Percentiles rank a stretch among this genome's conserved stretches.
Evolutionary conservation across 257 asterid species (phyloP).

Genomic region (Plantago elongata): DNA sequence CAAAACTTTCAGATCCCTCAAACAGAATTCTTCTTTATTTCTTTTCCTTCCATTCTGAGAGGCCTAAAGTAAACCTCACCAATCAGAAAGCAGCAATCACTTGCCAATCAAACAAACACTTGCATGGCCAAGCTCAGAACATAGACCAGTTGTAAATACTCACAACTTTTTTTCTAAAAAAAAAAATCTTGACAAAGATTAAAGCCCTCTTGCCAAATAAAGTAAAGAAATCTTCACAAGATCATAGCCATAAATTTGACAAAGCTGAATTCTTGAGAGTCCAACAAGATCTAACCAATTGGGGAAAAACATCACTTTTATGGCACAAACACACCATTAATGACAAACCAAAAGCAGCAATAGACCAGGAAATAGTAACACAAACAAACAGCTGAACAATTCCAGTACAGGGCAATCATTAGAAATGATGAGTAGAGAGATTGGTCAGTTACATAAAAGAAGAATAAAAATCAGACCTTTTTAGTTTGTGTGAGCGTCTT

Average conservation of each 20-base stretch:
- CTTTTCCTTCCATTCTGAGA: too few relatives aligned
- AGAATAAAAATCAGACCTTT: slow-evolving; percentile 10
- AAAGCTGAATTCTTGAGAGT: background rate
- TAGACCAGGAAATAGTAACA: background rate
- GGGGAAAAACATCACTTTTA: slow-evolving; percentile 10
- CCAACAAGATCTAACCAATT: slow-evolving; percentile 5
- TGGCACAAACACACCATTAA: background rate
- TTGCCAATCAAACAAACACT: background rate
- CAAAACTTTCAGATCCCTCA: background rate
- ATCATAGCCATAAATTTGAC: background rate
- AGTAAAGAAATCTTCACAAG: background rate
- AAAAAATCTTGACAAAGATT: slow-evolving; percentile 1
- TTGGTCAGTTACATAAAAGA: slow-evolving; percentile 27
- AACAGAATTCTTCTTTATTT: background rate
- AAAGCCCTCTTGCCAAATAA: background rate
- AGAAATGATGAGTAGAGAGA: slow-evolving; percentile 20
- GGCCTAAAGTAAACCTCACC: background rate
- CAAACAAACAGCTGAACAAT: background rate
- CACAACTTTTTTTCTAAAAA: background rate
- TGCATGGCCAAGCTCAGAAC: background rate
- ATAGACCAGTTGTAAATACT: background rate
- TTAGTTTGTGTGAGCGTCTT: slow-evolving; percentile 21
- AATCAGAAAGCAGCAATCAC: background rate
- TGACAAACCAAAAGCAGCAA: background rate
- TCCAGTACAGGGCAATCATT: slow-evolving; percentile 22